Evolutionary conservation across 2,329 filamentous ascomycete species (phyloP).

Genomic region (Aspergillus fijiensis): DNA sequence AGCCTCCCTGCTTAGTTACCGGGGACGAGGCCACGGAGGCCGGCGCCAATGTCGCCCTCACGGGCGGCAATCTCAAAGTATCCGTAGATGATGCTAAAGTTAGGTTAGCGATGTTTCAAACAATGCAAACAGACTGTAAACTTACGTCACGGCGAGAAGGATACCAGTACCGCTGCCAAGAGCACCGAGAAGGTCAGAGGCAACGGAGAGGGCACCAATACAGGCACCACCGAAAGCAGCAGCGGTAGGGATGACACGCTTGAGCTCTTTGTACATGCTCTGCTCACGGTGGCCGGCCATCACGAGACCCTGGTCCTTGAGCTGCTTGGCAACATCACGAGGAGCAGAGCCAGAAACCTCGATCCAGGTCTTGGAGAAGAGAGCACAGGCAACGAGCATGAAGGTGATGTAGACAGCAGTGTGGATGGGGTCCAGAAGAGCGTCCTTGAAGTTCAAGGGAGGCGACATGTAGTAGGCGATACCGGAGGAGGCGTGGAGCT

Average conservation of each 20-base stretch:
- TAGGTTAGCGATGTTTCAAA: conserved; percentile 30
- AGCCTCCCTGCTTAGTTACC: conserved; percentile 39
- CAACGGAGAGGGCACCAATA: conserved; percentile 95
- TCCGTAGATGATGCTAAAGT: conserved; percentile 86
- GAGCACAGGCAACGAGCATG: conserved; percentile 95
- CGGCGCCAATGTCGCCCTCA: conserved; percentile 84
- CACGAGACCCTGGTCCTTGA: conserved; percentile 98
- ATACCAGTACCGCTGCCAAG: conserved; percentile 97
- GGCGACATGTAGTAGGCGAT: conserved; percentile 99
- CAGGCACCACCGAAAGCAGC: conserved; percentile 98
- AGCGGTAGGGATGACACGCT: conserved; percentile 97
- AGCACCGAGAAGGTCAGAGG: conserved; percentile 92
- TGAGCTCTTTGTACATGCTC: conserved; percentile 99
- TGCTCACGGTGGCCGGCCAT: conserved; percentile 99
- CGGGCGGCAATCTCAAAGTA: conserved; percentile 99
- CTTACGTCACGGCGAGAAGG: conserved; percentile 95
- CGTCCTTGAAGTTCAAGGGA: conserved; percentile 95
- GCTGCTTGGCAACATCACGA: conserved; percentile 97
- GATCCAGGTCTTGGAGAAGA: conserved; percentile 99
- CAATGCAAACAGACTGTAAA: conserved; percentile 28
- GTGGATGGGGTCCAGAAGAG: conserved; percentile 94
- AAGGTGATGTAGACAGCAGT: conserved; percentile 93
- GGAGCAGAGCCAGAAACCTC: conserved; percentile 98
- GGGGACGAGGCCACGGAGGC: conserved; percentile 66
- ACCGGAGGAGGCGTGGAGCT: conserved; percentile 90